Base-by-base conservation (phyloP, 1,139 yeast species). In the Debaryomyces nepalensis region DNA sequence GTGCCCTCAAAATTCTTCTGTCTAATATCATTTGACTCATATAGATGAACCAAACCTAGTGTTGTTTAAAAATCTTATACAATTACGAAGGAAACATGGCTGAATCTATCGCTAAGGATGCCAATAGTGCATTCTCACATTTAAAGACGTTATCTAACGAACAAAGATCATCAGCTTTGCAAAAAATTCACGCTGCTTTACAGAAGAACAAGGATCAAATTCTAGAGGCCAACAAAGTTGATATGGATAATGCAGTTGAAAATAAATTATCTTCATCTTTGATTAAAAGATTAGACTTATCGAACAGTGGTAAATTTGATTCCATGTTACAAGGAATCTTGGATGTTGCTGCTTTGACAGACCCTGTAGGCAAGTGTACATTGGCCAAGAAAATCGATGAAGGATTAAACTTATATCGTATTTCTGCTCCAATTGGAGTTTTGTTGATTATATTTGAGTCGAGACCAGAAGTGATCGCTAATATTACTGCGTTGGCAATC, bases 391-490 rank as follows among this genome's bases (percentile, higher is more conserved):
- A 88, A 61, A 71, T 95, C 30, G 99, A 95, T 61, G 95, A 89
- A 37, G 95, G 88, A 5, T 77, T 95, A 52, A 85, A 83, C 41
- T 71, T 95, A 48, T 86, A 82, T 63, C 72, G 96, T 55, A 77
- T 93, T 10, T 85, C 97, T 4, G 86, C 97, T 22, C 99, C 99
- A 11, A 90, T 95, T 6, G 99, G 99, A 10, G 98, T 90, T 0
- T 65, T 95, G 40, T 73, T 95, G 49, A 91, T 95, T 39, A 95
- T 95, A 46, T 95, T 95, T 60, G 99, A 95, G 66, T 84, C 96
- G 30, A 81, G 99, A 56, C 99, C 99, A 22, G 99, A 95, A 61
- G 99, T 95, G 11, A 93, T 95, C 69, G 99, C 99, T 42, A 95
- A 95, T 62, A 93, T 95, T 57, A 85, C 97, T 9, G 95, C 99